phyloP scores from a whole-genome alignment of 306 rosid genomes.

The Corylus heterophylla region DNA sequence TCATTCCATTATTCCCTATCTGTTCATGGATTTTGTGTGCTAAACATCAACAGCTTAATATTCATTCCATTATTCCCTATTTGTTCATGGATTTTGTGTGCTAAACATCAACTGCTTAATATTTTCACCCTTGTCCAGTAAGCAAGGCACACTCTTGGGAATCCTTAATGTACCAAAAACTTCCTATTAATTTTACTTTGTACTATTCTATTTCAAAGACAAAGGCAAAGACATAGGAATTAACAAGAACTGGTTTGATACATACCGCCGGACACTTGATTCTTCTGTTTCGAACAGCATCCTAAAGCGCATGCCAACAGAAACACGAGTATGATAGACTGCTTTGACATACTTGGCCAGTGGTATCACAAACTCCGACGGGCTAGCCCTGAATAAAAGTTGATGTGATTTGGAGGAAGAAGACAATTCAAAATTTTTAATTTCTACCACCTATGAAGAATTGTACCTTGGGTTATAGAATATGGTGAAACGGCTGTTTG shows the following conservation, averaged over 20 bases:
- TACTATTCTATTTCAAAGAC: not conserved
- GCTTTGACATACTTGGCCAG: slow-evolving; percentile 84
- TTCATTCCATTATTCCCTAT: not conserved
- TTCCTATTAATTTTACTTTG: not conserved
- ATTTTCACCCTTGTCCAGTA: not conserved
- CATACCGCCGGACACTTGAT: slow-evolving; percentile 94
- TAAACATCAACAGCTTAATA: not conserved
- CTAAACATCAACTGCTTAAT: not conserved
- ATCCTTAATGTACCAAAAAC: not conserved
- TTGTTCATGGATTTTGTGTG: not conserved
- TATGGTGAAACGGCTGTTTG: slow-evolving; percentile 94
- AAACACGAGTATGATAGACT: slow-evolving; percentile 90
- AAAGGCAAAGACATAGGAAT: not conserved
- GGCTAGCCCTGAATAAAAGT: slow-evolving; percentile 74
- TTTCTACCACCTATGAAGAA: not conserved
- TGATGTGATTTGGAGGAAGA: not conserved
- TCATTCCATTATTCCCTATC: not conserved
- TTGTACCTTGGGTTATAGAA: slow-evolving; percentile 92
- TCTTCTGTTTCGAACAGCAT: slow-evolving; percentile 99
- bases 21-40: not conserved
- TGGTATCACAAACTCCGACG: slow-evolving; percentile 95
- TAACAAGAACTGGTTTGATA: slow-evolving; percentile 9
- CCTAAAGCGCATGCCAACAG: slow-evolving; percentile 98
- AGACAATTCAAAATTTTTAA: not conserved
- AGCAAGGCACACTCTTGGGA: not conserved